Percentiles rank a stretch among this genome's conserved stretches.
phyloP scores from a whole-genome alignment of 202 grass and related monocot genomes.

The Panicum hallii region DNA sequence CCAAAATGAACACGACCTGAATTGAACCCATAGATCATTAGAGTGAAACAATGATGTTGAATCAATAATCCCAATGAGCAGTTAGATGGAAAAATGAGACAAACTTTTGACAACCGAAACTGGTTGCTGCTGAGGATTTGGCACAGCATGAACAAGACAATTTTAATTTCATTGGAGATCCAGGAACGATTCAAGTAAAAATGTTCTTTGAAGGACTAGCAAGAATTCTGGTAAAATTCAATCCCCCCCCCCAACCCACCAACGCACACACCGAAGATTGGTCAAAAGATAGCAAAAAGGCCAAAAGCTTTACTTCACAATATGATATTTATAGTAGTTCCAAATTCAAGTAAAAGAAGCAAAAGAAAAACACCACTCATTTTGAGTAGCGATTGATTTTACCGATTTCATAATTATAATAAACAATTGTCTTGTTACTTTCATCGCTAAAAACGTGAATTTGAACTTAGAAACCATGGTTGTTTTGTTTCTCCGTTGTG shows the following conservation, averaged over 20 bases:
- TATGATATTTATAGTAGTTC: neutral
- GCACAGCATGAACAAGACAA: conserved; percentile 16
- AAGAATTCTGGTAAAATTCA: neutral
- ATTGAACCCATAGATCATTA: conserved; percentile 37
- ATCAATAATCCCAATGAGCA: neutral
- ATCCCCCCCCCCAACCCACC: too few species aligned
- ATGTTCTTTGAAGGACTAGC: neutral
- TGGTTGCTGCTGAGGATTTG: conserved; percentile 1
- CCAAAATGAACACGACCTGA: conserved; percentile 86
- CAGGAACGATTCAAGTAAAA: conserved; percentile 27
- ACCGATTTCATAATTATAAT: neutral
- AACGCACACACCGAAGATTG: neutral
- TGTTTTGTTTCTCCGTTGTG: neutral
- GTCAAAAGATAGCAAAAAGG: neutral
- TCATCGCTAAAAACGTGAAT: neutral
- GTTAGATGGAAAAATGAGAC: conserved; percentile 11
- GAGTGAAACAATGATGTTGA: neutral
- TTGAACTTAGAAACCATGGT: neutral
- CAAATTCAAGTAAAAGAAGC: conserved; percentile 7
- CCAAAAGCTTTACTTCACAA: neutral
- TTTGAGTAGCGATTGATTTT: neutral
- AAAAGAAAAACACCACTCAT: neutral
- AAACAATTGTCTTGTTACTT: neutral
- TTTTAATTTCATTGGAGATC: conserved; percentile 16
- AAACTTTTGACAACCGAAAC: neutral